A percentile compares a stretch with the other conserved stretches of the same genome.
Evolutionary conservation across 116 monocot species (phyloP).

Genomic region (Phalaenopsis hybrid): DNA sequence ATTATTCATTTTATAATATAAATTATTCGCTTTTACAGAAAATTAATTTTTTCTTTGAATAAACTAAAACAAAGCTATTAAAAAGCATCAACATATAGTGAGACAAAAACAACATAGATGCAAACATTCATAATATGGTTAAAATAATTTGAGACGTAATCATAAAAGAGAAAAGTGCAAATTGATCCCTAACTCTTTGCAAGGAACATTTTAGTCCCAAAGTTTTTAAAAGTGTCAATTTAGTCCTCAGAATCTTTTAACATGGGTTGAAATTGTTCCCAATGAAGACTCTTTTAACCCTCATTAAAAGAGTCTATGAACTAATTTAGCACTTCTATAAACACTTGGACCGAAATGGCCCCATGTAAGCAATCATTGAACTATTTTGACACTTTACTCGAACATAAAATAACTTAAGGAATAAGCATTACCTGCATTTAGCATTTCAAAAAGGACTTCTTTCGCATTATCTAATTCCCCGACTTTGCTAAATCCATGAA

Average conservation of each 20-base stretch:
- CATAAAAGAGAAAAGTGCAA: no score
- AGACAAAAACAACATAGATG: background rate
- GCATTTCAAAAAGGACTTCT: constrained; percentile 74
- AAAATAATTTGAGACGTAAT: background rate
- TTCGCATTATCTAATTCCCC: constrained; percentile 67
- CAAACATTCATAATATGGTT: background rate
- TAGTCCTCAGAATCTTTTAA: no score
- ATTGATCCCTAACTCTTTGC: no score
- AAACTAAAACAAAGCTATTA: background rate
- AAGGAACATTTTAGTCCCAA: no score
- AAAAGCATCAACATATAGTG: background rate
- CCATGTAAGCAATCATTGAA: no score
- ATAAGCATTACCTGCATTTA: constrained; percentile 46
- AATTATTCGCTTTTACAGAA: background rate
- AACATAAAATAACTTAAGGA: background rate
- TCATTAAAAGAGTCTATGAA: no score
- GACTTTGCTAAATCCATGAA: constrained; percentile 87
- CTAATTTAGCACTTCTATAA: no score
- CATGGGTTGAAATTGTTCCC: no score
- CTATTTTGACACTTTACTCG: no score
- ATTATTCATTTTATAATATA: background rate
- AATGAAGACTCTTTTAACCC: no score
- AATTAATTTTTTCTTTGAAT: background rate
- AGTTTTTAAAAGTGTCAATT: no score
- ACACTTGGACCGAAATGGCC: no score